A percentile compares a stretch with the other conserved stretches of the same genome.
phyloP scores from a whole-genome alignment of 2,329 filamentous ascomycete species.

The Apiospora phragmitis region DNA sequence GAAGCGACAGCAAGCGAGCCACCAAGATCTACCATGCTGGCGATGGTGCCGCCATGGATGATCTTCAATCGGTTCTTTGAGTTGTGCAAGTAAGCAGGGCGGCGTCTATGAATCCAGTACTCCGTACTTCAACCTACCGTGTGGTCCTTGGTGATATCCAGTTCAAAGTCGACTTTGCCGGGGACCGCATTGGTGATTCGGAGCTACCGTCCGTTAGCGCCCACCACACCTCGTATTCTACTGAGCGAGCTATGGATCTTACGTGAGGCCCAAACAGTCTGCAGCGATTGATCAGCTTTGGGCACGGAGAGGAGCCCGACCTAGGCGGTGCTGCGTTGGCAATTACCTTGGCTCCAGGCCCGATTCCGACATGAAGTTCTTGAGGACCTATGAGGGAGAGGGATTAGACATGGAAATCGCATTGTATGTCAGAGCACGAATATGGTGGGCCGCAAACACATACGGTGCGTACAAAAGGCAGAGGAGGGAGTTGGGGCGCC shows the following conservation, averaged over 20 bases:
- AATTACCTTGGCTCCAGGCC: conserved; percentile 83
- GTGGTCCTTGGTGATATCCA: conserved; percentile 73
- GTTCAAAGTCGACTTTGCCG: conserved; percentile 73
- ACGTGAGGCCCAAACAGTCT: conserved; percentile 46
- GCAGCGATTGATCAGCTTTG: background rate
- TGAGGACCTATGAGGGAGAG: conserved; percentile 64
- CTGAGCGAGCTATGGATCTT: conserved; percentile 17
- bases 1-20: conserved; percentile 67
- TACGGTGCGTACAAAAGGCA: conserved; percentile 34
- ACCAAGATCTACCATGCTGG: conserved; percentile 70
- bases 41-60: conserved; percentile 77
- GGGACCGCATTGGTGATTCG: conserved; percentile 63
- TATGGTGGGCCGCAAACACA: conserved; percentile 13
- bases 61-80: conserved; percentile 75
- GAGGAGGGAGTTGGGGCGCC: conserved; percentile 30
- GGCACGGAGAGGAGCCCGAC: background rate
- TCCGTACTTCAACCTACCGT: conserved; percentile 53
- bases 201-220: conserved; percentile 49
- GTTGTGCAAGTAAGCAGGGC: conserved; percentile 8
- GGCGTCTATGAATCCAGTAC: background rate
- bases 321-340: background rate
- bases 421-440: background rate
- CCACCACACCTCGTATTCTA: background rate
- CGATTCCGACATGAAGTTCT: conserved; percentile 82
- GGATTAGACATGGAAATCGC: background rate